phyloP scores from a whole-genome alignment of 2,329 filamentous ascomycete species.

The Pseudogymnoascus sp. region DNA sequence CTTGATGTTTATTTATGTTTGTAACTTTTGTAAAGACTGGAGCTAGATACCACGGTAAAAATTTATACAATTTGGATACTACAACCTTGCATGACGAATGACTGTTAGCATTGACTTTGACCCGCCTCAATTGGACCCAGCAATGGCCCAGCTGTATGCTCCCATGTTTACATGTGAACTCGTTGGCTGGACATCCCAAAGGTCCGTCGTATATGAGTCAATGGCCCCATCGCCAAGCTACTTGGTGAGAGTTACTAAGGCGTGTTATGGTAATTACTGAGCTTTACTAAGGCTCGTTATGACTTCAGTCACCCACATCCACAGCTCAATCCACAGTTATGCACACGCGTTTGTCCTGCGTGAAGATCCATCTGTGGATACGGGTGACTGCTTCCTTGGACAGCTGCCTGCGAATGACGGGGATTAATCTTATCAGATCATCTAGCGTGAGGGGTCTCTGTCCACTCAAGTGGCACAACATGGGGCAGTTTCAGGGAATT shows the following conservation, averaged over 20 bases:
- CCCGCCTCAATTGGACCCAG: background rate
- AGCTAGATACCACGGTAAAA: background rate
- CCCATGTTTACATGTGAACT: background rate
- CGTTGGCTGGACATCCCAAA: background rate
- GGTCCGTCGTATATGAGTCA: background rate
- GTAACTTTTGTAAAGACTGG: background rate
- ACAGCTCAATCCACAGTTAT: too few relatives aligned
- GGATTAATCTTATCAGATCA: slow-evolving; percentile 8
- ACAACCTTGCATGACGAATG: background rate
- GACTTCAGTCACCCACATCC: background rate
- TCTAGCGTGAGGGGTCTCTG: slow-evolving; percentile 7
- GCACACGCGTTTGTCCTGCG: background rate
- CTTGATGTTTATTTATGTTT: slow-evolving; percentile 1
- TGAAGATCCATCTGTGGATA: slow-evolving; percentile 1
- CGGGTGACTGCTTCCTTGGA: background rate
- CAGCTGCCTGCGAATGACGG: background rate
- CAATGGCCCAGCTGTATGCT: background rate
- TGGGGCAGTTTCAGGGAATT: slow-evolving; percentile 3
- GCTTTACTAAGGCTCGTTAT: background rate
- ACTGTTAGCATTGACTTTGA: background rate
- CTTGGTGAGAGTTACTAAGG: background rate
- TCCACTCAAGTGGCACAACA: slow-evolving; percentile 2
- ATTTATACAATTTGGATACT: slow-evolving; percentile 3
- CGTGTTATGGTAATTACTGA: background rate
- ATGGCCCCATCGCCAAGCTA: background rate